These are phyloP conservation scores for Leccinum rimulosum DNA, from an alignment of 768 basidiomycete genomes.

Conservation along the genomic window DNA sequence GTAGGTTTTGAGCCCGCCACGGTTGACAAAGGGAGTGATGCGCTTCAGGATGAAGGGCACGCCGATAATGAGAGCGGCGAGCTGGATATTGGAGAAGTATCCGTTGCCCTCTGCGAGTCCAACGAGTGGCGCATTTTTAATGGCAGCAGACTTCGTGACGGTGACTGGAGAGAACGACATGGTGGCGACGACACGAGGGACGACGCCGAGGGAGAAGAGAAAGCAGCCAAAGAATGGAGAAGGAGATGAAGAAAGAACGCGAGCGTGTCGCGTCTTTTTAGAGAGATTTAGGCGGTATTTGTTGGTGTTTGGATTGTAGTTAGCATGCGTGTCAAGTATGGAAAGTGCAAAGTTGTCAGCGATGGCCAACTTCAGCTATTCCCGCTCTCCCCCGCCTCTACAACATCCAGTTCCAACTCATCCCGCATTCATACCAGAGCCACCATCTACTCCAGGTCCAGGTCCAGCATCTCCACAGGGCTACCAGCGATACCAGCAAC, in stretches of 20 bases:
- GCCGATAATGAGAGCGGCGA: slow-evolving; percentile 71
- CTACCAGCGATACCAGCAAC: slow-evolving; percentile 37
- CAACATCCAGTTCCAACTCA: slow-evolving; percentile 89
- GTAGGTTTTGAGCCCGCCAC: slow-evolving; percentile 85
- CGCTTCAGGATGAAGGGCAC: slow-evolving; percentile 86
- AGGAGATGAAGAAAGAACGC: neutral
- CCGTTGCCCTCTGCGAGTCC: slow-evolving; percentile 86
- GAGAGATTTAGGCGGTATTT: slow-evolving; percentile 17
- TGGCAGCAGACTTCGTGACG: slow-evolving; percentile 68
- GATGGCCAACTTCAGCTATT: slow-evolving; percentile 36
- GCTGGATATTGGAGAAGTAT: slow-evolving; percentile 76
- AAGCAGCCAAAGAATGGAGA: slow-evolving; percentile 7
- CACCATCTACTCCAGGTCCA: slow-evolving; percentile 68
- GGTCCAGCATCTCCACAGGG: slow-evolving; percentile 64
- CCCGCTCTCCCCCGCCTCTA: slow-evolving; percentile 71
- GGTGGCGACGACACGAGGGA: slow-evolving; percentile 9
- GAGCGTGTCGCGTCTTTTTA: slow-evolving; percentile 13
- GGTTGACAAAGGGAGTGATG: slow-evolving; percentile 75
- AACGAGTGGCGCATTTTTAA: slow-evolving; percentile 81
- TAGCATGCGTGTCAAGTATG: neutral
- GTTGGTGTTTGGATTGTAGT: slow-evolving; percentile 13
- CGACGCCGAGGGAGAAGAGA: slow-evolving; percentile 13
- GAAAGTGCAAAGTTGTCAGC: neutral
- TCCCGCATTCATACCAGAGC: slow-evolving; percentile 81
- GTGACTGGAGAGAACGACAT: slow-evolving; percentile 51